Evolutionary conservation across 306 rosid genomes (phyloP), one percentile per base, ranked within the genome.

Genomic region (Acmispon strigosus): DNA sequence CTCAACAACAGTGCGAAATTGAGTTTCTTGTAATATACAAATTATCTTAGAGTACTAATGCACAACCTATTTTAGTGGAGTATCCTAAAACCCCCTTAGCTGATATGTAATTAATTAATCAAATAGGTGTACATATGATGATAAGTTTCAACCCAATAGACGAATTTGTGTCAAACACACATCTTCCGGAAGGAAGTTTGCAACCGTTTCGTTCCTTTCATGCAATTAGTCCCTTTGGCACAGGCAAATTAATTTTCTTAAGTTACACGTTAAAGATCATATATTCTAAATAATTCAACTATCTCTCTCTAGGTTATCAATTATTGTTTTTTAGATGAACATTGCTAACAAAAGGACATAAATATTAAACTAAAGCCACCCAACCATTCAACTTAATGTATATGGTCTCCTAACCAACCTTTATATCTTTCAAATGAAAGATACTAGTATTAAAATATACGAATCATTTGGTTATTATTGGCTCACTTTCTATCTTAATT

Each of bases 361-460:
- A 66, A 48, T 34, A 29, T 77, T 78, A 77, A 77, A 77, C 51
- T 61, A 77, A 77, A 68, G 82, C 85, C 82, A 69, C 85, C 85
- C 60, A 57, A 72, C 80, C 76, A 62, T 36, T 73, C 65, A 66
- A 47, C 50, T 22, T 42, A 53, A 54, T 37, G 14, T 22, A 24
- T 52, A 69, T 57, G 32, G 67, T 66, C 54, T 70, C 62, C 69
- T 48, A 41, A 67, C 70, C 59, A 61, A 67, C 64, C 39, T 76
- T 72, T 73, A 49, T 64, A 77, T 48, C 68, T 61, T 69, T 59
- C 84, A 72, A 59, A 61, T 44, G 42, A 69, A 66, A 61, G 44
- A 62, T 17, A 62, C 53, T 42, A 18, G 7, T 52, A 32, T 43
- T 51, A 76, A 81, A 71, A 10, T 43, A 77, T 76, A 19, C 17